phyloP scores from a whole-genome alignment of 2,329 filamentous ascomycete genomes.

The Calonectria pseudoturangicola region DNA sequence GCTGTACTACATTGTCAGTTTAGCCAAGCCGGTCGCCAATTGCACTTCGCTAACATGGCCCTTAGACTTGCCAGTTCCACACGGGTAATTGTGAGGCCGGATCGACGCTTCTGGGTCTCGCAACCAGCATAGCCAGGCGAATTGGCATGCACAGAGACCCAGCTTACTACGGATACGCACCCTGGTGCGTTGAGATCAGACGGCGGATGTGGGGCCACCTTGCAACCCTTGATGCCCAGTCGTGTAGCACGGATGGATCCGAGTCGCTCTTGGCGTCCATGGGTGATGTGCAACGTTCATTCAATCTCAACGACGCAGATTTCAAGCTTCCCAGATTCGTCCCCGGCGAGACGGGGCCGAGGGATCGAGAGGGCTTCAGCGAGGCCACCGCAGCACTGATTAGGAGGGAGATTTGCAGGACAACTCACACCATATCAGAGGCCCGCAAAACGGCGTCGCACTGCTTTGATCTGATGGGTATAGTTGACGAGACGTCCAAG shows the following conservation, averaged over 20 bases:
- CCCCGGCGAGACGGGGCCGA: slow-evolving; percentile 32
- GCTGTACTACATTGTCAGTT: slow-evolving; percentile 44
- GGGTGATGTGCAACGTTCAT: slow-evolving; percentile 42
- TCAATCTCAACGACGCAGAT: slow-evolving; percentile 39
- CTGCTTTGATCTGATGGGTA: slow-evolving; percentile 40
- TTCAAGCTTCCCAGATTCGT: slow-evolving; percentile 36
- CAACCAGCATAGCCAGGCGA: slow-evolving; percentile 43
- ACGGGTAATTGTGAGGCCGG: slow-evolving; percentile 44
- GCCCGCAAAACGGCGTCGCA: slow-evolving; percentile 32
- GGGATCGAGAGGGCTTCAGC: slow-evolving; percentile 43
- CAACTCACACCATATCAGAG: slow-evolving; percentile 39
- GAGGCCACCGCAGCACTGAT: slow-evolving; percentile 40
- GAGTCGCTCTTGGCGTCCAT: slow-evolving; percentile 39
- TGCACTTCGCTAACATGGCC: slow-evolving; percentile 6
- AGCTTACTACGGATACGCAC: slow-evolving; percentile 43
- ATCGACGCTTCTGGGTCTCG: slow-evolving; percentile 40
- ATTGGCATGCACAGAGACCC: slow-evolving; percentile 46
- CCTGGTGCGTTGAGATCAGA: slow-evolving; percentile 45
- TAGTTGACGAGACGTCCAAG: slow-evolving; percentile 40
- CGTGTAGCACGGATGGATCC: slow-evolving; percentile 40
- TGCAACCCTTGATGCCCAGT: slow-evolving; percentile 42
- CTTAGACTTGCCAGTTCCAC: slow-evolving; percentile 44
- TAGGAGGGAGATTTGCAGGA: slow-evolving; percentile 42
- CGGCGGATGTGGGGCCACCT: slow-evolving; percentile 45
- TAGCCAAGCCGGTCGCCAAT: neutral